Base-by-base conservation (phyloP, 768 basidiomycete species). In the Kwoniella botswanensis region DNA sequence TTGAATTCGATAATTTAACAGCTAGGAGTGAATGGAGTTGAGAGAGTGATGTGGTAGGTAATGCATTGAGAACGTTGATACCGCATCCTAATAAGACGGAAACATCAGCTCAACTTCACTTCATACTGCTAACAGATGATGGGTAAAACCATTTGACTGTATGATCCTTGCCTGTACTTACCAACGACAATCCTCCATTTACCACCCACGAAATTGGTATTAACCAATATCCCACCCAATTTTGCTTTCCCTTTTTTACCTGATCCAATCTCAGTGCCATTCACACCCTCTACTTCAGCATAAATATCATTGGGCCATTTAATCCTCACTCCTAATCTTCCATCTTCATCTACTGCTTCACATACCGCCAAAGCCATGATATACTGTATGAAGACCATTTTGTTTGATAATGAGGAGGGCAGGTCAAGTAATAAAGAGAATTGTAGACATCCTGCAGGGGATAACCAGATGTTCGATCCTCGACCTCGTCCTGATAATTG, bases 221-320 rank as follows among this genome's bases (percentile, higher is more conserved):
- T 96, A 43, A 99, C 93, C 24, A 98, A 85, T 18, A 98, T 90
- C 0, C 97, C 96, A 0, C 96, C 96, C 44, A 98, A 85, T 83
- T 99, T 98, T 26, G 81, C 78, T 43, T 67, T 72, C 5, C 81
- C 80, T 83, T 88, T 90, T 74, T 88, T 88, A 21, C 84, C 85
- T 55, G 71, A 69, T 0, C 80, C 81, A 5, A 78, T 75, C 11
- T 73, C 74, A 4, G 85, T 85, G 2, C 81, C 85, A 3, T 84
- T 43, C 85, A 88, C 52, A 86, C 85, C 78, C 68, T 79, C 74
- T 15, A 75, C 75, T 52, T 89, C 86, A 1, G 90, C 91, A 77
- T 98, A 98, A 4, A 99, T 85, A 76, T 98, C 97, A 78, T 98
- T 98, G 21, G 96, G 97, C 97, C 97, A 98, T 82, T 98, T 98